phyloP scores from a whole-genome alignment of 73 alveolate species.

The Blepharisma japonicum region DNA sequence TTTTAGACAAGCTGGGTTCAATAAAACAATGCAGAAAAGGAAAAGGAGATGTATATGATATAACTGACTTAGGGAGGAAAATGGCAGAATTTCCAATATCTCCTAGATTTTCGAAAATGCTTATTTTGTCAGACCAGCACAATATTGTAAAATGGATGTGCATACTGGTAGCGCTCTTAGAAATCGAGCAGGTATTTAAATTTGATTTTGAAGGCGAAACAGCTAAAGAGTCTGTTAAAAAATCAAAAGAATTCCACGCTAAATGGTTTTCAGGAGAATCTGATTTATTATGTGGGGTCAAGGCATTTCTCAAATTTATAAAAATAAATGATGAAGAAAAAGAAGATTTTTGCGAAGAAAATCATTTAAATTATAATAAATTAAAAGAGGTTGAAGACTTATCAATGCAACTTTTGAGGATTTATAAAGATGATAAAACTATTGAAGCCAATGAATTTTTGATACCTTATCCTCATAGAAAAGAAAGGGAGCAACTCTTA shows the following conservation, averaged over 20 bases:
- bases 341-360: slow-evolving; percentile 28
- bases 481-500: not conserved
- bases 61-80: slow-evolving; percentile 85
- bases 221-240: not conserved
- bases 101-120: slow-evolving; percentile 90
- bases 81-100: slow-evolving; percentile 86
- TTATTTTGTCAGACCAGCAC: slow-evolving; percentile 68
- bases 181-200: slow-evolving; percentile 43
- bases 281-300: slow-evolving; percentile 28
- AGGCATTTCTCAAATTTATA: slow-evolving; percentile 1
- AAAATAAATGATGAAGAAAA: not conserved
- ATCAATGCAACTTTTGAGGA: slow-evolving; percentile 5
- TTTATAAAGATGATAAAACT: not conserved
- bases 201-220: slow-evolving; percentile 25
- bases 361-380: not conserved
- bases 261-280: slow-evolving; percentile 30
- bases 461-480: not conserved
- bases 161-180: slow-evolving; percentile 64
- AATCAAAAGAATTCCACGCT: slow-evolving; percentile 23
- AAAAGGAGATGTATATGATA: slow-evolving; percentile 72
- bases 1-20: slow-evolving; percentile 77
- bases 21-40: slow-evolving; percentile 58
- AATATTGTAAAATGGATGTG: slow-evolving; percentile 62
- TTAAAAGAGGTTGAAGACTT: slow-evolving; percentile 21
- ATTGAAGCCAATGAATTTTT: not conserved